These are phyloP conservation scores for Cyclotella kingstonii DNA, from an alignment of 108 stramenopile species.

Conservation along the genomic window DNA sequence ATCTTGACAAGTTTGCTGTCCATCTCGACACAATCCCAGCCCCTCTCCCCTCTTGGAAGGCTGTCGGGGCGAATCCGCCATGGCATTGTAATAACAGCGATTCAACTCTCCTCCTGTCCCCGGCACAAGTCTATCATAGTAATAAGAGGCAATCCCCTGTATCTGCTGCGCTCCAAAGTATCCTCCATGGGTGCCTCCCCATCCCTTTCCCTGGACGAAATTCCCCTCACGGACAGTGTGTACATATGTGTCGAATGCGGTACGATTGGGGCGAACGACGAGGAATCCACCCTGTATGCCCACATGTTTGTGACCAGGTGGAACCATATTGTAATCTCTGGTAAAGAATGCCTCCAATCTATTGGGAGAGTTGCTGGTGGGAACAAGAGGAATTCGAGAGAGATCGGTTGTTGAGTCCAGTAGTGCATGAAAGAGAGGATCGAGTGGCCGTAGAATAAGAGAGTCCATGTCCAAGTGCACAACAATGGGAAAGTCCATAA, in stretches of 20 bases:
- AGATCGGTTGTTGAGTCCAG: conserved; percentile 24
- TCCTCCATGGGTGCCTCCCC: conserved; percentile 65
- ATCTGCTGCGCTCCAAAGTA: conserved; percentile 50
- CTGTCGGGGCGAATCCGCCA: conserved; percentile 83
- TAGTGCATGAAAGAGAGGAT: conserved; percentile 75
- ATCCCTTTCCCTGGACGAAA: conserved; percentile 44
- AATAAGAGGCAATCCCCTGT: conserved; percentile 86
- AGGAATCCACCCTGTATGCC: conserved; percentile 78
- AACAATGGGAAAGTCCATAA: conserved; percentile 68
- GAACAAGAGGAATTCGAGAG: conserved; percentile 29
- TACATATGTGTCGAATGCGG: conserved; percentile 50
- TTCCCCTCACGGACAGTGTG: conserved; percentile 55
- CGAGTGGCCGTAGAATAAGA: conserved; percentile 65
- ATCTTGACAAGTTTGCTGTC: conserved; percentile 61
- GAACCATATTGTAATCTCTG: conserved; percentile 51
- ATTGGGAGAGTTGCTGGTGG: conserved; percentile 22
- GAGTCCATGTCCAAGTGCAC: conserved; percentile 76
- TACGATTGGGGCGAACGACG: conserved; percentile 49
- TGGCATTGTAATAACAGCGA: conserved; percentile 90
- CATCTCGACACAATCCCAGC: conserved; percentile 40
- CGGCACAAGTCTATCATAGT: conserved; percentile 63
- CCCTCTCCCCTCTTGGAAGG: conserved; percentile 11
- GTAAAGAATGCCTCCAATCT: conserved; percentile 52
- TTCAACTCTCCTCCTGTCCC: conserved; percentile 69
- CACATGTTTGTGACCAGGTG: conserved; percentile 50